phyloP scores from a whole-genome alignment of 768 basidiomycete species.

The Russula brevipes region DNA sequence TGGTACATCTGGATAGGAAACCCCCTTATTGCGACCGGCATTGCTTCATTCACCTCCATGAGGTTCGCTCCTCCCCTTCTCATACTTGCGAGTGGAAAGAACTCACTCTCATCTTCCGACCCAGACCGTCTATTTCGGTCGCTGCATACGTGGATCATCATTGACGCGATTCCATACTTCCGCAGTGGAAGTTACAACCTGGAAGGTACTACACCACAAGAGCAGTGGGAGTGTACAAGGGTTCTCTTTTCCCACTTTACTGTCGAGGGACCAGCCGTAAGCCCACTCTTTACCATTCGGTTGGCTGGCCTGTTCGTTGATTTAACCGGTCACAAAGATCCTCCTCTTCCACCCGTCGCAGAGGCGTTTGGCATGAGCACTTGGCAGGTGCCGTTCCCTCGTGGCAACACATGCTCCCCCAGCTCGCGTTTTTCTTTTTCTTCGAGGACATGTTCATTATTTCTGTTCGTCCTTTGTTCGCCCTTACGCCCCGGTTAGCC shows the following conservation, averaged over 20 bases:
- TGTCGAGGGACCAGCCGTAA: conserved; percentile 82
- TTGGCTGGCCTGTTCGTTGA: background rate
- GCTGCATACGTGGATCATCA: conserved; percentile 90
- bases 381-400: conserved; percentile 87
- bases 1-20: conserved; percentile 88
- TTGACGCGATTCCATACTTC: conserved; percentile 93
- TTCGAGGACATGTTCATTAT: conserved; percentile 97
- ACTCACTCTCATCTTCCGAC: background rate
- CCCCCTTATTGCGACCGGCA: conserved; percentile 86
- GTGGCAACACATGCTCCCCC: conserved; percentile 60
- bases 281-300: conserved; percentile 28
- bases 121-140: conserved; percentile 94
- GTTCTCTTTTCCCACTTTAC: conserved; percentile 94
- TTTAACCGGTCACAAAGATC: conserved; percentile 45
- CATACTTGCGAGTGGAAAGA: background rate
- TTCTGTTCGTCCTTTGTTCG: conserved; percentile 45
- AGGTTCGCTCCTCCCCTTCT: conserved; percentile 50
- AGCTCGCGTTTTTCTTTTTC: conserved; percentile 85
- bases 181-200: conserved; percentile 89
- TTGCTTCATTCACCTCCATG: conserved; percentile 89
- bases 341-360: conserved; percentile 87
- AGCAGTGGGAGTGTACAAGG: conserved; percentile 98
- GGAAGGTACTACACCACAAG: conserved; percentile 68
- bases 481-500: background rate
- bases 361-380: conserved; percentile 86